These are phyloP conservation scores for Lignosus rhinocerotis DNA, from an alignment of 1,284 basidiomycete species.

Conservation along the genomic window DNA sequence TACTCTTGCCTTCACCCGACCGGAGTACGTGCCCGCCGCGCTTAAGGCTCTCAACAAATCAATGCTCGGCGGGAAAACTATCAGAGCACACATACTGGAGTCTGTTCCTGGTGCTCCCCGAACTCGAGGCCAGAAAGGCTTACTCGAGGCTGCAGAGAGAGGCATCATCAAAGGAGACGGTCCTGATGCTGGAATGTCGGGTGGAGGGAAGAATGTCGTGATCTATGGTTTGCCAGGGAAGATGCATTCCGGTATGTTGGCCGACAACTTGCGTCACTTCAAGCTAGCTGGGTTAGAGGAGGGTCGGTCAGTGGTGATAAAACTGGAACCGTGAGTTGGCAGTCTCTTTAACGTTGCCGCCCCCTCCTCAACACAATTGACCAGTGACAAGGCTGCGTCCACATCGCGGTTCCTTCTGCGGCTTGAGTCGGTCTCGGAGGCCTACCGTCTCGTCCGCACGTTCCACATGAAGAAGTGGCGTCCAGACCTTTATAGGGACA, in stretches of 20 bases:
- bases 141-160: constrained; percentile 40
- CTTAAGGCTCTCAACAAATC: constrained; percentile 43
- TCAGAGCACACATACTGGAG: constrained; percentile 29
- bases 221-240: constrained; percentile 62
- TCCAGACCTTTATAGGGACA: constrained; percentile 38
- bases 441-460: constrained; percentile 62
- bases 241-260: constrained; percentile 38
- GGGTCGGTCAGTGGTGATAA: constrained; percentile 44
- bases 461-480: constrained; percentile 59
- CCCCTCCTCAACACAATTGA: background rate
- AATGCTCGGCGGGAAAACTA: constrained; percentile 44
- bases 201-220: constrained; percentile 53
- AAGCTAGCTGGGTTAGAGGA: constrained; percentile 41
- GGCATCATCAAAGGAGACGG: constrained; percentile 50
- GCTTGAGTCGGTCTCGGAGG: constrained; percentile 57
- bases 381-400: constrained; percentile 2
- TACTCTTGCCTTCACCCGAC: constrained; percentile 49
- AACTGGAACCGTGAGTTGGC: constrained; percentile 49
- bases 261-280: constrained; percentile 44
- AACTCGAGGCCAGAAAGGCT: constrained; percentile 44
- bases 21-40: constrained; percentile 45
- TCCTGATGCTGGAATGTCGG: constrained; percentile 48
- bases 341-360: background rate
- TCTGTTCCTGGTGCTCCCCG: constrained; percentile 22
- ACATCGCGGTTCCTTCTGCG: constrained; percentile 52